Base-by-base conservation (phyloP, 176 grass and related monocot species). In the Aegilops bicornis region DNA sequence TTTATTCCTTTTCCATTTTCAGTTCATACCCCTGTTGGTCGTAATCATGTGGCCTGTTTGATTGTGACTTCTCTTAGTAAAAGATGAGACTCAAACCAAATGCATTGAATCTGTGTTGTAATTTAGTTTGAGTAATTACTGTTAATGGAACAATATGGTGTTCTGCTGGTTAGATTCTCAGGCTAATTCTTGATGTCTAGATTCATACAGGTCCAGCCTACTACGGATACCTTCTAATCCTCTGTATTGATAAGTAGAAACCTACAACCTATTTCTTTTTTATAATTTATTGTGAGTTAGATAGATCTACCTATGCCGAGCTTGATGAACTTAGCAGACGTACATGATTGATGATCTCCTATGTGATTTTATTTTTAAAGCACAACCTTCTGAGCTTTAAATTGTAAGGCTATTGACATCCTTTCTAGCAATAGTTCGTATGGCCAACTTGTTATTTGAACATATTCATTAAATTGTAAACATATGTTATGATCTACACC, bases 121-220 rank as follows among this genome's bases (percentile, higher is more conserved):
- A 85, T 62, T 82, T 64, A 52, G 58, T 87, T 73, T 30, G 30
- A 61, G 42, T 64, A 77, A 86, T 33, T 83, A 83, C 9, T 33
- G 3, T 63, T 56, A 48, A 17, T 75, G 27, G 58, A 61, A 7
- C 10, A 33, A 22, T 75, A 32, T 75, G 20, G 27, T 56, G 39
- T 30, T 84, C 64, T 64, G 58, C 32, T 76, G 25, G 36, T 45
- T 45, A 23, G 10, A 63, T 29, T 74, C 24, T 63, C 9, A n/a
- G 43, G 5, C 37, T 31, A 43, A 64, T 75, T 83, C 22, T 27
- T 39, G 68, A 61, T 83, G 20, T 30, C 47, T 30, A 12, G 22
- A 68, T 29, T 12, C 58, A 81, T 76, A 76, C 45, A 76, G 37
- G 20, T 60, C 35, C 65, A 85, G 73, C 54, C 54, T 20, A 58